Base-by-base conservation (phyloP, 495 filamentous ascomycete genomes). In the Trypethelium eluteriae region DNA sequence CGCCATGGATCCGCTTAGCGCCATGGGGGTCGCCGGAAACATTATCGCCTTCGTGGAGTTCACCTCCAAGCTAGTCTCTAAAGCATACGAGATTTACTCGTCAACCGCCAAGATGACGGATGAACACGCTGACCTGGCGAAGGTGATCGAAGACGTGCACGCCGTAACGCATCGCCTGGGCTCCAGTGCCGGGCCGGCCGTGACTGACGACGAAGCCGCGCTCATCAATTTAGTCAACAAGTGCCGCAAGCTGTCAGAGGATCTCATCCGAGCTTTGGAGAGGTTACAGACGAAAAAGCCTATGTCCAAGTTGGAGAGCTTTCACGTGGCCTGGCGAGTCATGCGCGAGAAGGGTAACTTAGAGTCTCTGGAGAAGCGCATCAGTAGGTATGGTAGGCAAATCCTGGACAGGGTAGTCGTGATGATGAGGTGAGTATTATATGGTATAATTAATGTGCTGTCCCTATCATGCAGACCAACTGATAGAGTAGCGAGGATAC, bases 1-100 rank as follows among this genome's bases (percentile, higher is more conserved):
- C 49, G 12, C 49, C 49, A 53, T 53, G 49, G 49, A 53, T 53
- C 49, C 49, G 49, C 49, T 53, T 18, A 53, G 49, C 49, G 49
- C 49, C 49, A 53, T 53, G 12, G 49, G 49, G 49, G 12, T 53
- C 25, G 49, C 49, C 49, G 49, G 49, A 5, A 53, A 53, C 49
- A 53, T 53, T 18, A 53, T 53, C 49, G 49, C 10, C 49, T 53
- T 53, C 25, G 49, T 53, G 10, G 49, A 14, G 49, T 53, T 53
- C 49, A 18, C 49, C 10, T 53, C 49, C 49, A 53, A 53, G 49
- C 49, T 53, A 53, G 49, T 53, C 49, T 53, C 49, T 18, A 18
- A 18, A 18, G 16, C 49, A 53, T 53, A 53, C 2, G 49, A 53
- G 49, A 53, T 53, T 18, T 53, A 53, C 49, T 53, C 2, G 49